Percentiles rank a stretch among this genome's conserved stretches.
Evolutionary conservation across 352 stramenopile species (phyloP).

Genomic region (Pythium aquatile): DNA sequence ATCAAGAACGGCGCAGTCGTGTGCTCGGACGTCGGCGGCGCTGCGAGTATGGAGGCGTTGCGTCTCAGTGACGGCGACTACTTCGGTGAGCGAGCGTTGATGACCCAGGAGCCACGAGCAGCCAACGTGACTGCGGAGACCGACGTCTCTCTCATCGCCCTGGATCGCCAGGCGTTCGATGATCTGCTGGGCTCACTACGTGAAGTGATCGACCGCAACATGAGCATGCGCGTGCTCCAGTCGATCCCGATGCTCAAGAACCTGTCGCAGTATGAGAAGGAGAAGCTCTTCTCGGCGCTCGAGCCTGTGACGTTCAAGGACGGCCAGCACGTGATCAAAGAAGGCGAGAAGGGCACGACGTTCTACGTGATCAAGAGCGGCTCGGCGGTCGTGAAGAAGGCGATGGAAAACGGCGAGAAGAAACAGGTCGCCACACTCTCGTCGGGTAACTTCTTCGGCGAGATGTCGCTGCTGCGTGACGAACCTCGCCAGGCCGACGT

Average conservation of each 20-base stretch:
- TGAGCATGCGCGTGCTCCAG: slow-evolving; percentile 80
- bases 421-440: slow-evolving; percentile 60
- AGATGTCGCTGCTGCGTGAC: slow-evolving; percentile 68
- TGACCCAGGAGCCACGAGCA: slow-evolving; percentile 91
- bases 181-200: slow-evolving; percentile 71
- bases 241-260: slow-evolving; percentile 72
- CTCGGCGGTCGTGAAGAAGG: slow-evolving; percentile 52
- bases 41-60: slow-evolving; percentile 87
- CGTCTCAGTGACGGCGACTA: slow-evolving; percentile 91
- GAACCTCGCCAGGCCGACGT: slow-evolving; percentile 63
- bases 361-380: slow-evolving; percentile 86
- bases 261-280: slow-evolving; percentile 53
- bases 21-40: slow-evolving; percentile 72
- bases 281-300: slow-evolving; percentile 62
- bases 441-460: slow-evolving; percentile 61
- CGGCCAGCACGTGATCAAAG: slow-evolving; percentile 65
- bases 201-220: slow-evolving; percentile 81
- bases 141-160: slow-evolving; percentile 73
- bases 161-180: slow-evolving; percentile 88
- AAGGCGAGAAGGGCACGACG: slow-evolving; percentile 65
- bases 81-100: slow-evolving; percentile 94
- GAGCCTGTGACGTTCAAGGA: slow-evolving; percentile 50
- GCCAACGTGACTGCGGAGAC: slow-evolving; percentile 71
- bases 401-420: slow-evolving; percentile 32
- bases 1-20: slow-evolving; percentile 75